These are phyloP conservation scores for Calocybe cyanea DNA, from an alignment of 768 basidiomycete genomes.

Conservation along the genomic window DNA sequence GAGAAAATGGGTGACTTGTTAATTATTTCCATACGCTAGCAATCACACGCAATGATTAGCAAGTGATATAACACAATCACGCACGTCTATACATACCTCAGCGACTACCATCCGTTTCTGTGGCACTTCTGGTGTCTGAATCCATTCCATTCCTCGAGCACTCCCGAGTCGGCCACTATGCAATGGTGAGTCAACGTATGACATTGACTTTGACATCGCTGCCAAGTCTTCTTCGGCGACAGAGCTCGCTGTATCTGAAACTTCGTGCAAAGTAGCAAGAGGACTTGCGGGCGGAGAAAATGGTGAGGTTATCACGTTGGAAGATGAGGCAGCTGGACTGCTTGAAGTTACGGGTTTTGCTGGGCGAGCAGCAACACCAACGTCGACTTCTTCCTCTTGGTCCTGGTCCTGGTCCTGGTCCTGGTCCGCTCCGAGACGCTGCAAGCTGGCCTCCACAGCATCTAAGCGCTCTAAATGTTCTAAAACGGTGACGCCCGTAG, in stretches of 20 bases:
- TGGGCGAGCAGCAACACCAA: slow-evolving; percentile 44
- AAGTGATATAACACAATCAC: neutral
- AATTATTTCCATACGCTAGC: slow-evolving; percentile 70
- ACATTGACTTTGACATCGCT: slow-evolving; percentile 72
- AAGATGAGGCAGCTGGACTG: slow-evolving; percentile 21
- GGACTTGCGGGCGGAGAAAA: slow-evolving; percentile 62
- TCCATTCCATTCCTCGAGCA: slow-evolving; percentile 43
- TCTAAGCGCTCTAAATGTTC: slow-evolving; percentile 85
- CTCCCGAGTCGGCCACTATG: slow-evolving; percentile 32
- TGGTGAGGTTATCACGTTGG: slow-evolving; percentile 36
- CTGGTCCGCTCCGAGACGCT: slow-evolving; percentile 64
- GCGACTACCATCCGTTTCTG: slow-evolving; percentile 61
- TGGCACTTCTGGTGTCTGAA: slow-evolving; percentile 34
- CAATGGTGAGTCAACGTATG: slow-evolving; percentile 55
- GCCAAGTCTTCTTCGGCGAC: slow-evolving; percentile 69
- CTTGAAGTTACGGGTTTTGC: slow-evolving; percentile 20
- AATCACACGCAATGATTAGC: neutral
- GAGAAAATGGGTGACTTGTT: slow-evolving; percentile 65
- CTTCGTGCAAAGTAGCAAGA: slow-evolving; percentile 54
- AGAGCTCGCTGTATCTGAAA: slow-evolving; percentile 48
- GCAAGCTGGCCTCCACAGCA: slow-evolving; percentile 74
- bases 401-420: slow-evolving; percentile 39
- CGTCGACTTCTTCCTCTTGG: slow-evolving; percentile 55
- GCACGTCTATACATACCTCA: slow-evolving; percentile 45
- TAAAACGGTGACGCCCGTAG: slow-evolving; percentile 81